Percentiles rank a stretch among this genome's conserved stretches.
These are phyloP conservation scores for Gossypium australe DNA, from an alignment of 345 rosid genomes.

Conservation along the genomic window DNA sequence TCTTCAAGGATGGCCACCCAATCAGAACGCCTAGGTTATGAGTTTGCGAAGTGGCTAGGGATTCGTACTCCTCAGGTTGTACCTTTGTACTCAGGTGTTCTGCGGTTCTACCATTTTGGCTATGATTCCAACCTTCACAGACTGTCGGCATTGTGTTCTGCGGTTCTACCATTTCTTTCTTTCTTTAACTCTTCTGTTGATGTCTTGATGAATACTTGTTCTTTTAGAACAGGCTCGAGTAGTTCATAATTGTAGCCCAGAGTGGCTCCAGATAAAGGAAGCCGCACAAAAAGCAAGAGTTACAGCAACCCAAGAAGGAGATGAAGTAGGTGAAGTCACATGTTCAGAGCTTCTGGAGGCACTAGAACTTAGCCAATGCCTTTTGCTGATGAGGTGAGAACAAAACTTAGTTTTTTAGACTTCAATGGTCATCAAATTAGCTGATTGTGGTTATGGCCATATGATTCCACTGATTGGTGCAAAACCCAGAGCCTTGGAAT, in stretches of 20 bases:
- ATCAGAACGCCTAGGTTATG: conserved; percentile 98
- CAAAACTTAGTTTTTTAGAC: neutral
- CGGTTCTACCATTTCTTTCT: neutral
- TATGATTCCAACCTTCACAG: neutral
- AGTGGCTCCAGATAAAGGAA: conserved; percentile 85
- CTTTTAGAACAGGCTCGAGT: conserved; percentile 73
- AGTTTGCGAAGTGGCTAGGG: conserved; percentile 93
- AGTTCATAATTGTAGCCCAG: conserved; percentile 74
- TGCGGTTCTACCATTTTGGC: conserved; percentile 9
- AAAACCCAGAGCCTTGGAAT: neutral
- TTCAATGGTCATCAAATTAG: neutral
- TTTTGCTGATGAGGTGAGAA: conserved; percentile 83
- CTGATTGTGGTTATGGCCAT: neutral
- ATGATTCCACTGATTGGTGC: neutral
- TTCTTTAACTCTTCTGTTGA: neutral
- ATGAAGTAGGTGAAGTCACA: conserved; percentile 83
- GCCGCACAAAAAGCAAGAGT: conserved; percentile 90
- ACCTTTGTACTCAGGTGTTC: conserved; percentile 13
- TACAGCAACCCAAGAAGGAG: conserved; percentile 64
- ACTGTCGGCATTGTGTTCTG: conserved; percentile 8
- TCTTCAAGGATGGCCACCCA: conserved; percentile 99
- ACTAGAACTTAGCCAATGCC: conserved; percentile 96
- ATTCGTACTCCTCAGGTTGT: conserved; percentile 89
- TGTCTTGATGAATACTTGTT: neutral
- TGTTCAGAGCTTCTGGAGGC: conserved; percentile 98